phyloP scores from a whole-genome alignment of 768 basidiomycete species.

The Phylloporus sp. region DNA sequence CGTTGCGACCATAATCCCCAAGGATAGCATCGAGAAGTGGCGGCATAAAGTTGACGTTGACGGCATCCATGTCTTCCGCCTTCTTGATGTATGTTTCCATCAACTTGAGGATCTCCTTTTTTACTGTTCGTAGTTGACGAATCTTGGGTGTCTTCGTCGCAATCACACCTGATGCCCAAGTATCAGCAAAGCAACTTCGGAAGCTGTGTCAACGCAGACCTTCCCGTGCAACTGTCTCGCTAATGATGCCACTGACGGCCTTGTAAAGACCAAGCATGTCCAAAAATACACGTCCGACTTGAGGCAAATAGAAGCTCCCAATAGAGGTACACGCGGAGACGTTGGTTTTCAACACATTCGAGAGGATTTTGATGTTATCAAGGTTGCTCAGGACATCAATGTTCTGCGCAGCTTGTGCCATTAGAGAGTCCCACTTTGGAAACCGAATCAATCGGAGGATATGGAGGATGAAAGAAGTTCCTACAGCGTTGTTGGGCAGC shows the following conservation, averaged over 20 bases:
- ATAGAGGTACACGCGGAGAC: constrained; percentile 97
- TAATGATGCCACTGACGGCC: constrained; percentile 95
- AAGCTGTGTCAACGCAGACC: constrained; percentile 40
- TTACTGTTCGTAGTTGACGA: constrained; percentile 89
- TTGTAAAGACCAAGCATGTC: constrained; percentile 99
- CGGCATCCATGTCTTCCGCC: constrained; percentile 92
- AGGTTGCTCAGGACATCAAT: constrained; percentile 87
- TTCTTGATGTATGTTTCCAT: constrained; percentile 98
- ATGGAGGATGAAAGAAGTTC: constrained; percentile 25
- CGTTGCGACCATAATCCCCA: constrained; percentile 95
- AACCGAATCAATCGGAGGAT: not conserved
- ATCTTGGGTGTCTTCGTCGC: constrained; percentile 98
- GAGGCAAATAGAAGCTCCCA: constrained; percentile 96
- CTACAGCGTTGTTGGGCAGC: constrained; percentile 90
- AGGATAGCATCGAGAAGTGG: constrained; percentile 94
- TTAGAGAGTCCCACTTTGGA: constrained; percentile 89
- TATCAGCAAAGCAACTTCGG: constrained; percentile 2
- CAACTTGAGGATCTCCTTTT: constrained; percentile 95
- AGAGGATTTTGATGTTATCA: constrained; percentile 95
- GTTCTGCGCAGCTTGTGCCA: constrained; percentile 90
- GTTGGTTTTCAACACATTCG: constrained; percentile 97
- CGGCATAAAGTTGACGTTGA: constrained; percentile 90
- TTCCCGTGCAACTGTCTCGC: constrained; percentile 84
- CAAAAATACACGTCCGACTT: constrained; percentile 91
- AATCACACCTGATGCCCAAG: constrained; percentile 57